Evolutionary conservation across 2,329 filamentous ascomycete genomes (phyloP), one percentile per base, ranked within the genome.

Genomic region (Parafenestella ontariensis): DNA sequence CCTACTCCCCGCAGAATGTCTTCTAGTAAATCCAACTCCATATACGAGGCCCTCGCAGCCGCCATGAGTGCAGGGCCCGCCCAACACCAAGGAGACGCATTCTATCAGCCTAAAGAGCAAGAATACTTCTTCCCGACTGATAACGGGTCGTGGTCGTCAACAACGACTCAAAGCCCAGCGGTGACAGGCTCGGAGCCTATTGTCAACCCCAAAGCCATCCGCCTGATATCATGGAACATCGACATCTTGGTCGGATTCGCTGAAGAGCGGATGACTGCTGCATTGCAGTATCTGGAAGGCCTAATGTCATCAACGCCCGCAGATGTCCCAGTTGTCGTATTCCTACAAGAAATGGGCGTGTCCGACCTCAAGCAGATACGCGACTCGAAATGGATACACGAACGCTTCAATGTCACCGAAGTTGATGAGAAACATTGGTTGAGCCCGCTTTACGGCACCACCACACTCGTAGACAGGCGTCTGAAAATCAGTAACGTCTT

Each of bases 261-360:
- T 1, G 53, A 72, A 20, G 66, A 76, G 20, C 74, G 80, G 18
- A 82, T 82, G 77, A 49, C 51, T 1, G 71, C 71, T 4, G 80
- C 78, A 1, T 59, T 82, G 3, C 44, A 61, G 5, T 69, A 81
- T 59, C 72, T 82, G 24, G 49, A 76, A 15, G 46, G 55, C 0
- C 60, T 77, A 6, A 56, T 77, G 1, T 46, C 44, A 21, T 54
- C 54, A 1, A 63, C 62, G 6, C 56, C 59, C 13, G 39, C 55
- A 10, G 52, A 62, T 1, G 59, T 54, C 5, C 71, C 79, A 0
- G 55, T 69, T 2, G 67, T 84, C 4, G 76, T 85, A 52, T 81
- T 81, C 64, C 68, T 86, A 1, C 82, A 85, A 58, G 83, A 86
- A 64, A 85, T 84, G 75, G 70, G 76, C 6, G 57, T 64, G 0